phyloP scores from a whole-genome alignment of 2,329 filamentous ascomycete genomes.

The Xylariaceae sp. region DNA sequence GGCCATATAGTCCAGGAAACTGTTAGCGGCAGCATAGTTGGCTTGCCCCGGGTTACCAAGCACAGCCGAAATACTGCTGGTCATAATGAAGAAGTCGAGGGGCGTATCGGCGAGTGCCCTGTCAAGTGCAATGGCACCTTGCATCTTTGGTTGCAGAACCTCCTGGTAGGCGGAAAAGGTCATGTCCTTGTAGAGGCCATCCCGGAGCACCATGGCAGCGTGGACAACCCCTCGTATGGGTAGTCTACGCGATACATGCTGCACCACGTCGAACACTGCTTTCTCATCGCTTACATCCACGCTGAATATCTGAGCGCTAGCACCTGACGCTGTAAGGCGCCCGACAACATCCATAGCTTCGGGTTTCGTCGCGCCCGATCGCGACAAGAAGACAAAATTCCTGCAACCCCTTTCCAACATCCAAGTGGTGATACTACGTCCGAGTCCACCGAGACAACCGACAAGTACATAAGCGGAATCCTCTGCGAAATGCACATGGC shows the following conservation, averaged over 20 bases:
- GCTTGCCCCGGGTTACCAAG: conserved; percentile 15
- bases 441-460: conserved; percentile 35
- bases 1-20: conserved; percentile 37
- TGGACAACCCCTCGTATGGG: conserved; percentile 53
- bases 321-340: conserved; percentile 10
- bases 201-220: conserved; percentile 52
- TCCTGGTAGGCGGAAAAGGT: conserved; percentile 38
- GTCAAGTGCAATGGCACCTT: conserved; percentile 43
- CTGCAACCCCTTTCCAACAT: conserved; percentile 37
- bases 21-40: conserved; percentile 24
- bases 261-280: no score
- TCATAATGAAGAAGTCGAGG: conserved; percentile 34
- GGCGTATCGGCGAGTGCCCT: conserved; percentile 35
- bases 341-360: conserved; percentile 27
- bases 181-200: conserved; percentile 41
- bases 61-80: conserved; percentile 7
- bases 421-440: conserved; percentile 32
- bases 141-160: conserved; percentile 46
- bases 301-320: no score
- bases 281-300: conserved; percentile 16
- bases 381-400: conserved; percentile 39
- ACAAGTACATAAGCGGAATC: no score
- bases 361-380: conserved; percentile 33
- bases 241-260: neutral
- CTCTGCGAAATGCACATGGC: no score